Evolutionary conservation across 148 eudicot species (phyloP), one percentile per base, ranked within the genome.

Genomic region (Heliosperma pusillum): DNA sequence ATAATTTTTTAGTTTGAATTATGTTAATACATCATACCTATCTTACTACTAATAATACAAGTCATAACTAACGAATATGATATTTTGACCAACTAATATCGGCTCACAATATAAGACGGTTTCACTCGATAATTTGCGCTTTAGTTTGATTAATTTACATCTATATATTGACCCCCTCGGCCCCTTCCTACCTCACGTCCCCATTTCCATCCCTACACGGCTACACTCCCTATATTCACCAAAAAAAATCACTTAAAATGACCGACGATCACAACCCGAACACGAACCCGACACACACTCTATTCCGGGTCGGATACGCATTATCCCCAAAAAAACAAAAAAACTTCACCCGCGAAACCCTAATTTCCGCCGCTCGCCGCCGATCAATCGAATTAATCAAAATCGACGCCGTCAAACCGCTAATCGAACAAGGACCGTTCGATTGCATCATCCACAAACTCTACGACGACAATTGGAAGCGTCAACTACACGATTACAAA

Each of bases 351-450:
- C 79, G 80, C 21, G 81, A 70, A 13, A 83, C 95, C 3, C 75
- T 89, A 7, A 25, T 89, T 15, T 62, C 64, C 73, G 82, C 81
- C 10, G 85, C 89, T 2, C 72, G 73, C 36, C 81, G 78, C 20
- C 80, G 85, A 7, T 82, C 85, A 2, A 83, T 89, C 70, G 87
- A 86, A 71, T 76, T 89, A 64, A 63, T 86, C 69, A 80, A 69
- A 74, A 89, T 89, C 75, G 89, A 89, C 36, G 75, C 84, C 10
- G 84, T 42, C 0, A 82, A 53, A 66, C 90, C 91, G 1, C 62
- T 90, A 65, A 75, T 80, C 21, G 84, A 83, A 5, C 94, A 90
- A 76, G 94, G 94, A 36, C 94, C 89, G 64, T 90, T 90, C 86
- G 87, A 90, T 78, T 83, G 89, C 64, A 79, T 90, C 25, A 75